A percentile compares a stretch with the other conserved stretches of the same genome.
Conservation (phyloP, 2,329 filamentous ascomycete species). For the Fusarium nurragi region DNA sequence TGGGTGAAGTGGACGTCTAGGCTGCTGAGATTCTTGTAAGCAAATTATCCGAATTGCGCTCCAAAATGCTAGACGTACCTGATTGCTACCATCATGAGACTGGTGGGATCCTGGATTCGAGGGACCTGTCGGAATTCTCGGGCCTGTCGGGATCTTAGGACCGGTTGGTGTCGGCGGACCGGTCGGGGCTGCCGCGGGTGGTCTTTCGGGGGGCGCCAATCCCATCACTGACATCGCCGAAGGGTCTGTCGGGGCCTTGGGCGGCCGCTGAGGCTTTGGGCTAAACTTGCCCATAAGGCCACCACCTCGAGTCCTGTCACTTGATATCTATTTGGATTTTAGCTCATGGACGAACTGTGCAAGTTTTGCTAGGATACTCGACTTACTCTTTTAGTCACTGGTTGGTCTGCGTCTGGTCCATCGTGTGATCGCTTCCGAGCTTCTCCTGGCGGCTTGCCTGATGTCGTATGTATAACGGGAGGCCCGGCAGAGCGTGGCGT, state of each 20-base stretch:
- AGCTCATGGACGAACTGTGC: slow-evolving; percentile 17
- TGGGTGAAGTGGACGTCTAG: slow-evolving; percentile 33
- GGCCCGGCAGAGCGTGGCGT: slow-evolving; percentile 44
- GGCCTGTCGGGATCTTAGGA: slow-evolving; percentile 10
- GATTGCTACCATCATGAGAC: slow-evolving; percentile 28
- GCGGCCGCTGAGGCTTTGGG: slow-evolving; percentile 42
- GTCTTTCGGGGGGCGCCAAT: slow-evolving; percentile 57
- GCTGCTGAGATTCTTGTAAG: slow-evolving; percentile 32
- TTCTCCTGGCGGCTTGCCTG: slow-evolving; percentile 35
- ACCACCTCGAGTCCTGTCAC: slow-evolving; percentile 45
- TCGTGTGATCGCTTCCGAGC: slow-evolving; percentile 58
- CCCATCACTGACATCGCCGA: slow-evolving; percentile 64
- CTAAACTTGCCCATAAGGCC: slow-evolving; percentile 52
- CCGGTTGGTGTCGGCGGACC: slow-evolving; percentile 19
- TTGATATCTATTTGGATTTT: slow-evolving; percentile 46
- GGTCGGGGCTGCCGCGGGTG: slow-evolving; percentile 45
- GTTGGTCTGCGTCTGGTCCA: slow-evolving; percentile 46
- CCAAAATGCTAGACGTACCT: slow-evolving; percentile 24
- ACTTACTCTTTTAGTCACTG: slow-evolving; percentile 56
- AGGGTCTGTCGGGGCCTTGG: slow-evolving; percentile 56
- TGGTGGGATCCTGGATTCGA: slow-evolving; percentile 37
- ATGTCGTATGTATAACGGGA: slow-evolving; percentile 54
- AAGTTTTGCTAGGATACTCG: neutral
- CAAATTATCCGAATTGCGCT: neutral
- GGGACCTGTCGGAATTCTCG: slow-evolving; percentile 27